Conservation (phyloP, 2,329 filamentous ascomycete species). For the Lasiodiplodia hormozganensis region DNA sequence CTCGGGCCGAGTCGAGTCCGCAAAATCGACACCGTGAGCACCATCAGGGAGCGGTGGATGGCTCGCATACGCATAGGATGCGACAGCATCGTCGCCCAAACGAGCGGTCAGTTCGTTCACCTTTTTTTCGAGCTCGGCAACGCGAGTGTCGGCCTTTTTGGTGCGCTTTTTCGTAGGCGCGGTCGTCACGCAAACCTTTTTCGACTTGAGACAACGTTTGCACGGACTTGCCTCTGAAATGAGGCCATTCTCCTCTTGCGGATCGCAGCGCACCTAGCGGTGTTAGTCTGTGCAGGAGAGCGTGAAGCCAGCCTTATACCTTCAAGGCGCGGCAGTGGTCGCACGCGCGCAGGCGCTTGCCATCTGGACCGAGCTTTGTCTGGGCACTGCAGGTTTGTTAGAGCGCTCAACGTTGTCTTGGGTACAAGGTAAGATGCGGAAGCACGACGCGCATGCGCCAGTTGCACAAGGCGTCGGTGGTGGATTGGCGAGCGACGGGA, state of each 20-base stretch:
- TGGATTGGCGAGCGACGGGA: neutral
- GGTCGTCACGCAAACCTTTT: slow-evolving; percentile 56
- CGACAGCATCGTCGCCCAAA: slow-evolving; percentile 59
- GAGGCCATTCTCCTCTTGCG: slow-evolving; percentile 69
- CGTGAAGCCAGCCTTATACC: neutral
- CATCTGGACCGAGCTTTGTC: slow-evolving; percentile 29
- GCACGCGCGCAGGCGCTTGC: slow-evolving; percentile 27
- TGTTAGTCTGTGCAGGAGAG: neutral
- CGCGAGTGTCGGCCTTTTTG: slow-evolving; percentile 89
- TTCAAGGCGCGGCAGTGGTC: slow-evolving; percentile 31
- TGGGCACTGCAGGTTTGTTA: slow-evolving; percentile 16
- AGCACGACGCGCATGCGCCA: neutral
- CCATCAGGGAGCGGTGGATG: slow-evolving; percentile 1
- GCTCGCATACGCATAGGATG: neutral
- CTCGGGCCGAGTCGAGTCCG: slow-evolving; percentile 22
- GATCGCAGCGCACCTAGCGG: slow-evolving; percentile 72
- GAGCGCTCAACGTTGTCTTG: slow-evolving; percentile 2
- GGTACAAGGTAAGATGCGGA: neutral
- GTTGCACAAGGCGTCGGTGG: slow-evolving; percentile 1
- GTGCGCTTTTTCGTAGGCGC: slow-evolving; percentile 78
- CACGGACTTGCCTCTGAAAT: slow-evolving; percentile 57
- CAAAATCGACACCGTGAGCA: neutral
- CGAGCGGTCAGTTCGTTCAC: slow-evolving; percentile 87
- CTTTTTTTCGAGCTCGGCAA: slow-evolving; percentile 90
- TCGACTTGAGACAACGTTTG: slow-evolving; percentile 76